Evolutionary conservation across 2,329 filamentous ascomycete genomes (phyloP).

Genomic region (Fusarium vanettenii): DNA sequence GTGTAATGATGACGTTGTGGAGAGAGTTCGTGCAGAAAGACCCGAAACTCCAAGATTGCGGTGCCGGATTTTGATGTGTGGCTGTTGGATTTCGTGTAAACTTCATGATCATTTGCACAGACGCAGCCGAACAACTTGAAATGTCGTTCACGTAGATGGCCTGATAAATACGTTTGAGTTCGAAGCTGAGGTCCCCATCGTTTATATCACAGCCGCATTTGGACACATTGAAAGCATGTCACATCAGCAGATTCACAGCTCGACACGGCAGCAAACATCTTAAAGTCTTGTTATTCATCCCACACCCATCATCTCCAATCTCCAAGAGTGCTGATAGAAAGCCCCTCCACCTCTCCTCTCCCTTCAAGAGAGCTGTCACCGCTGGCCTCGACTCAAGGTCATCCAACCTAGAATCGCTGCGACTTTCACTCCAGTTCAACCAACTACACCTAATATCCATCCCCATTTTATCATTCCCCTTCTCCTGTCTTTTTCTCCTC

Average conservation of each 20-base stretch:
- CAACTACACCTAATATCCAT: slow-evolving; percentile 11
- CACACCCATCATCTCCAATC: slow-evolving; percentile 26
- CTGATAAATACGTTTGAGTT: neutral
- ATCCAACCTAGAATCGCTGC: neutral
- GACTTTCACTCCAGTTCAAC: slow-evolving; percentile 15
- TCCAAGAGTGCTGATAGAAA: slow-evolving; percentile 33
- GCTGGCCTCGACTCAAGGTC: neutral
- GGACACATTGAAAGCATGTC: neutral
- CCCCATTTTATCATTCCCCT: slow-evolving; percentile 24
- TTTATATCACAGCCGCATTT: neutral
- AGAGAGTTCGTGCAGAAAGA: neutral
- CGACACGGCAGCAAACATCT: neutral
- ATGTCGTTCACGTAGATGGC: neutral
- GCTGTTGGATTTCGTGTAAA: neutral
- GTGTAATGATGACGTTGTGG: slow-evolving; percentile 32
- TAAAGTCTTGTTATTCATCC: slow-evolving; percentile 39
- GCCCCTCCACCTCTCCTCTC: slow-evolving; percentile 7
- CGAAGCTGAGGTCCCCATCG: neutral
- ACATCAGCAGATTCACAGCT: neutral
- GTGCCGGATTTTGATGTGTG: slow-evolving; percentile 1
- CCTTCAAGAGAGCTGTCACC: slow-evolving; percentile 22
- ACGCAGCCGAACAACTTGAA: neutral
- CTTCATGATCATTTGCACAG: neutral
- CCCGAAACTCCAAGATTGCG: slow-evolving; percentile 3
- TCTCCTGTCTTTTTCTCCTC: slow-evolving; percentile 9